A percentile compares a stretch with the other conserved stretches of the same genome.
Evolutionary conservation across 176 grass and related monocot genomes (phyloP).

Genomic region (Paspalum vaginatum): DNA sequence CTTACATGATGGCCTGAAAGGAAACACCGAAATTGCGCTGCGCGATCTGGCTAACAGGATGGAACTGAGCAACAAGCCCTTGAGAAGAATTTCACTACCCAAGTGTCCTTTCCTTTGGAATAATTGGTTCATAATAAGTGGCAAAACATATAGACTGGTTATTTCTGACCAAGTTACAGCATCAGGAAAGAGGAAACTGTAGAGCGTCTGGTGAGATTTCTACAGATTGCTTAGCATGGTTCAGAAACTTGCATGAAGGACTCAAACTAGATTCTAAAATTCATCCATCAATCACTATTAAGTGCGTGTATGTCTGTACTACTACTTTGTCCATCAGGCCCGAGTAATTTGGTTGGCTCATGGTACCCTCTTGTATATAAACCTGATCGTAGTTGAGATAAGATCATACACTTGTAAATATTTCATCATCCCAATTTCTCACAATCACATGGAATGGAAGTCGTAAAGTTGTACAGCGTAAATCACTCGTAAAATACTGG

Average conservation of each 20-base stretch:
- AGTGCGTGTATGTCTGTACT: background rate
- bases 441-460: background rate
- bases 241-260: slow-evolving; percentile 15
- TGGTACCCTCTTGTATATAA: background rate
- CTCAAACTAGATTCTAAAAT: background rate
- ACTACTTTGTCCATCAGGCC: background rate
- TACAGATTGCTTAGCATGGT: background rate
- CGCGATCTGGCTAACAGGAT: background rate
- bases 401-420: background rate
- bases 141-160: too few species aligned
- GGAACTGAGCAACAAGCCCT: too few species aligned
- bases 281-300: background rate
- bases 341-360: background rate
- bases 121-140: too few species aligned
- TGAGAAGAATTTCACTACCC: too few species aligned
- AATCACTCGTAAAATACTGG: background rate
- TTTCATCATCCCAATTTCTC: background rate
- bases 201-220: too few species aligned
- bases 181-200: too few species aligned
- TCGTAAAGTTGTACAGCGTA: background rate
- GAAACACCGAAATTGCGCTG: background rate
- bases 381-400: background rate
- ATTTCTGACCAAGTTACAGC: too few species aligned
- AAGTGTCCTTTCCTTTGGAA: too few species aligned
- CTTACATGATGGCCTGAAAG: background rate